Base-by-base conservation (phyloP, 2,329 filamentous ascomycete genomes). In the Exophiala sp. region DNA sequence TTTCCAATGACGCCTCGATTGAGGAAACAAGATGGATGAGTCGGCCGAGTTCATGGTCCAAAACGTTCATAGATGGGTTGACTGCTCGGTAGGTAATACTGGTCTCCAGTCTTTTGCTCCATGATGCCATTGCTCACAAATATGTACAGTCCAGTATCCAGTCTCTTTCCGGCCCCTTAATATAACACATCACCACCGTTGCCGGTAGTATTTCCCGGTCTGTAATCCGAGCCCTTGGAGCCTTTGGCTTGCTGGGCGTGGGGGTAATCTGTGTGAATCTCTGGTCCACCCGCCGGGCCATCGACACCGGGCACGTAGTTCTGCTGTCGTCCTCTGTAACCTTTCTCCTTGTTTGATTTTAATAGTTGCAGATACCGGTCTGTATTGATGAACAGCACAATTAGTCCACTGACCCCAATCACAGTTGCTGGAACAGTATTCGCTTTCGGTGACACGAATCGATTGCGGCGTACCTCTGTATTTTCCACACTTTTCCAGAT, bases 401-500 rank as follows among this genome's bases (percentile, higher is more conserved):
- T 47, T 14, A 40, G 44, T 22, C n/a, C 21, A 4, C n/a, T 9
- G 19, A 13, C 4, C n/a, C 7, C 16, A 11, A 13, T n/a, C 24
- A 30, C 22, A 30, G 4, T 7, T 16, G 19, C 16, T 24, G 19
- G 39, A 18, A 27, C 24, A 5, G 24, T 3, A n/a, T 32, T 10
- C 11, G 6, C 11, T 13, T 32, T n/a, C 29, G 30, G 14, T 4
- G 32, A 32, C 21, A 19, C 32, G 27, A 10, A 34, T 13, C 24
- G 37, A 5, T 3, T 13, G 18, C n/a, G 9, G 16, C 30, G 46
- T 66, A 83, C 81, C 81, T 77, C 81, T 74, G 69, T 83, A 68
- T 64, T 75, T 73, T 59, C 79, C 80, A 64, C 81, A 84, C 68
- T 83, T 83, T 74, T 83, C 80, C 61, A 84, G 66, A 66, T 84